A percentile compares a stretch with the other conserved stretches of the same genome.
phyloP scores from a whole-genome alignment of 805 yeast genomes.

The Clavispora fructus region DNA sequence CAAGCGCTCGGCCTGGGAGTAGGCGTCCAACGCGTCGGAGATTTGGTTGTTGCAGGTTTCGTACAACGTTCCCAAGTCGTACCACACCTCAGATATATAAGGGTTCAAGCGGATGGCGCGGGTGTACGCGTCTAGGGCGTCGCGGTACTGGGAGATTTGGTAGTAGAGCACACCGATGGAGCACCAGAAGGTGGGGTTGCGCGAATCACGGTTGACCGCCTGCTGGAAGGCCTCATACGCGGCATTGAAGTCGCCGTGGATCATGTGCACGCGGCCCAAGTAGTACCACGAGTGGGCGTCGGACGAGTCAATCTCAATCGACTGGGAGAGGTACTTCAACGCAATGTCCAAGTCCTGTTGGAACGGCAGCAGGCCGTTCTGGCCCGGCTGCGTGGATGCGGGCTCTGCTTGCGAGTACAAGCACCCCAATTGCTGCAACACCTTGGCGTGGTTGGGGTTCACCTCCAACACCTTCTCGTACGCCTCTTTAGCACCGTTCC shows the following conservation, averaged over 20 bases:
- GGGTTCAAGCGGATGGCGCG: conserved; percentile 95
- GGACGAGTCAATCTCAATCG: conserved; percentile 79
- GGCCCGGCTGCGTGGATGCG: conserved; percentile 18
- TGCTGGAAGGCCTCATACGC: conserved; percentile 99
- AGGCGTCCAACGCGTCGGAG: conserved; percentile 93
- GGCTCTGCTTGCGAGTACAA: conserved; percentile 66
- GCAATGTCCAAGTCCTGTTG: conserved; percentile 79
- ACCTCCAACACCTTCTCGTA: conserved; percentile 87
- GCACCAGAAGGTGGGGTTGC: conserved; percentile 98
- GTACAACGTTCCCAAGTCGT: conserved; percentile 92
- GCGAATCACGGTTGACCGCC: conserved; percentile 92
- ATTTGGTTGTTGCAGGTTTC: conserved; percentile 97
- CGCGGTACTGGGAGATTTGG: conserved; percentile 93
- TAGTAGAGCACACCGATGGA: conserved; percentile 93
- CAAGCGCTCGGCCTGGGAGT: conserved; percentile 90
- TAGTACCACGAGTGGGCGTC: conserved; percentile 98
- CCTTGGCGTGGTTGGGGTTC: conserved; percentile 93
- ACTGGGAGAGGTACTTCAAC: conserved; percentile 72
- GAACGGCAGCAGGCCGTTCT: conserved; percentile 35
- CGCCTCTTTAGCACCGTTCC: conserved; percentile 88
- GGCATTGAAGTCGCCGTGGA: conserved; percentile 87
- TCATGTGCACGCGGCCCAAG: conserved; percentile 94
- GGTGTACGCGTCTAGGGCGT: conserved; percentile 96
- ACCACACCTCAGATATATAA: conserved; percentile 96
- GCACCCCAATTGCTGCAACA: conserved; percentile 93